Evolutionary conservation across 2,329 filamentous ascomycete species (phyloP), one percentile per base, ranked within the genome.

Genomic region (Xylogone sp.): DNA sequence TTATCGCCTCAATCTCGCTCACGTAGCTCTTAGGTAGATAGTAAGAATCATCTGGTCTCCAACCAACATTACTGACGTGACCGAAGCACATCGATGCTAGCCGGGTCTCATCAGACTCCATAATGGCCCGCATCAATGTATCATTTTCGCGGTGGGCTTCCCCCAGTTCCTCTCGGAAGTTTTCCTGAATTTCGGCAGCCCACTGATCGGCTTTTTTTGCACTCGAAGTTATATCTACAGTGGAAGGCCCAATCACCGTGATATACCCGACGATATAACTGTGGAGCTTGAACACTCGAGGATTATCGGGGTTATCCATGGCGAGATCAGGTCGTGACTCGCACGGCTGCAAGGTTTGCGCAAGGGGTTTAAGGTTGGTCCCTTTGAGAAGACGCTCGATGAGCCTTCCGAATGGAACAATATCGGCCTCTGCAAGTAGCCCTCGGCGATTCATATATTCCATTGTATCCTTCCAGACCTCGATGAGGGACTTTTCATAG

Each of bases 391-490:
- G 43, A 19, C 31, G 31, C 31, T 47, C 19, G 8, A 55, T 50
- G 2, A 55, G 16, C 29, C 20, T 46, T 8, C 47, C 48, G 45
- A 55, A 55, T 9, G 18, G 22, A 21, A 57, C 5, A 3, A 49
- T 51, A 16, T 46, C 45, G 19, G 34, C 12, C 12, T 44, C 22
- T 3, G 24, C 9, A 22, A 8, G 16, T 3, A n/a, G 13, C 18
- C 20, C 43, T 27, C 43, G 50, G 1, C 19, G 21, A 46, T 59
- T 63, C 34, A 59, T 51, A 46, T 61, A 65, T 21, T 57, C 42
- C 50, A 66, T 62, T 1, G 60, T 59, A 45, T 67, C 61, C 1
- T 53, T 56, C 63, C 61, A 68, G 6, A 67, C 56, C 21, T 65
- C 51, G 9, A 58, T 56, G 2, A 57, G 34, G 2, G 59, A 49